These are phyloP conservation scores for Echria macrotheca DNA, from an alignment of 495 filamentous ascomycete species.

Conservation along the genomic window DNA sequence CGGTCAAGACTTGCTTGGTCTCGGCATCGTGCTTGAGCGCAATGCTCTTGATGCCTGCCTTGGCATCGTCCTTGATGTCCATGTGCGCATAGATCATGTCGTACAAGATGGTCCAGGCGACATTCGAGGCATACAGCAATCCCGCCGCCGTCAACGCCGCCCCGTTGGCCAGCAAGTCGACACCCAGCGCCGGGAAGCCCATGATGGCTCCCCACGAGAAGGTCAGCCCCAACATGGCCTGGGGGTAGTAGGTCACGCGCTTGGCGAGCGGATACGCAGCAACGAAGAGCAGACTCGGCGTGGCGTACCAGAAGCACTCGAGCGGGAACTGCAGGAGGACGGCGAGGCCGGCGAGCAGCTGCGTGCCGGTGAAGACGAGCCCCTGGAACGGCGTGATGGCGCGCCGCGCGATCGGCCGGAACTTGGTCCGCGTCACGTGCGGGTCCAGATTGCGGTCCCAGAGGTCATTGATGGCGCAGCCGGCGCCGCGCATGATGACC, in stretches of 20 bases:
- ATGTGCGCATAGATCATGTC: slow-evolving; percentile 99
- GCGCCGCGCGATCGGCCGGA: slow-evolving; percentile 82
- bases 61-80: slow-evolving; percentile 91
- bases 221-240: slow-evolving; percentile 83
- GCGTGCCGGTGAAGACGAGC: slow-evolving; percentile 73
- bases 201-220: slow-evolving; percentile 98
- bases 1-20: slow-evolving; percentile 79
- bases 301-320: slow-evolving; percentile 79
- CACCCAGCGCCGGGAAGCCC: slow-evolving; percentile 87
- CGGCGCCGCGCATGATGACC: slow-evolving; percentile 94
- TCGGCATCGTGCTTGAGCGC: slow-evolving; percentile 81
- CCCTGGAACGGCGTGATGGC: slow-evolving; percentile 72
- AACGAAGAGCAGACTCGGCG: slow-evolving; percentile 79
- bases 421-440: slow-evolving; percentile 77
- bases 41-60: slow-evolving; percentile 93
- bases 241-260: slow-evolving; percentile 89
- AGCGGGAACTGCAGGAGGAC: slow-evolving; percentile 81
- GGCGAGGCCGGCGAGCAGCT: slow-evolving; percentile 74
- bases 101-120: slow-evolving; percentile 92
- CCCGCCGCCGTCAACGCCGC: slow-evolving; percentile 62
- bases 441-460: slow-evolving; percentile 94
- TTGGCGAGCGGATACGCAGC: slow-evolving; percentile 86
- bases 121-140: slow-evolving; percentile 75
- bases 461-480: slow-evolving; percentile 95
- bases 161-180: slow-evolving; percentile 67